A percentile compares a stretch with the other conserved stretches of the same genome.
These are phyloP conservation scores for Stentor roeselii DNA, from an alignment of 73 alveolate species.

Conservation along the genomic window DNA sequence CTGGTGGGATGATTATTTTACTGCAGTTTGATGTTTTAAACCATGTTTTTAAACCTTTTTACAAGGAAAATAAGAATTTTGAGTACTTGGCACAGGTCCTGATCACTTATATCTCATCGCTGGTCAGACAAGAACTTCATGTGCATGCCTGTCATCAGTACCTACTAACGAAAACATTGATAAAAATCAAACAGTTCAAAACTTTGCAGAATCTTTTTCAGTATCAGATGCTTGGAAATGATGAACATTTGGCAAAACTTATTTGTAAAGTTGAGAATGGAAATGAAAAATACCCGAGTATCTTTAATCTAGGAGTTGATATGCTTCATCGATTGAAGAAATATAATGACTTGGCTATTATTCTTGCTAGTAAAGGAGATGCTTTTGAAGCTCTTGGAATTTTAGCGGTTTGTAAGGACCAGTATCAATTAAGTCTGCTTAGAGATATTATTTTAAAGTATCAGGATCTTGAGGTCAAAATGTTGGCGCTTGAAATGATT, in stretches of 20 bases:
- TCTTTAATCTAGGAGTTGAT: conserved; percentile 14
- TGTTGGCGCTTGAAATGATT: too few species aligned
- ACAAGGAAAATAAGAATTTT: not conserved
- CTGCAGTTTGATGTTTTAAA: not conserved
- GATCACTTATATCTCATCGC: not conserved
- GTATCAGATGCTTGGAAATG: not conserved
- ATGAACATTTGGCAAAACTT: not conserved
- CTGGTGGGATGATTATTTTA: not conserved
- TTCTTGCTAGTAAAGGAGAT: not conserved
- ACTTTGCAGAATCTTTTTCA: not conserved
- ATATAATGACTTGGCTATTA: not conserved
- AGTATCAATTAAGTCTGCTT: not conserved
- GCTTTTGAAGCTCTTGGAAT: not conserved
- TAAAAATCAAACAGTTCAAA: not conserved
- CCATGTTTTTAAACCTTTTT: not conserved
- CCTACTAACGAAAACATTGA: not conserved
- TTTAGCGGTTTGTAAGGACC: not conserved
- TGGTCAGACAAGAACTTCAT: not conserved
- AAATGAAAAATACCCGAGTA: not conserved
- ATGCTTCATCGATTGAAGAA: conserved; percentile 1
- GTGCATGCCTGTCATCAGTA: not conserved
- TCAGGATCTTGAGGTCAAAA: conserved; percentile 2
- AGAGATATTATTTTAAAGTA: not conserved
- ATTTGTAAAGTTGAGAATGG: not conserved
- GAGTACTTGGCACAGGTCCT: not conserved